Evolutionary conservation across 208 protist species (phyloP), one percentile per base, ranked within the genome.

Genomic region (Naegleria lovaniensis): DNA sequence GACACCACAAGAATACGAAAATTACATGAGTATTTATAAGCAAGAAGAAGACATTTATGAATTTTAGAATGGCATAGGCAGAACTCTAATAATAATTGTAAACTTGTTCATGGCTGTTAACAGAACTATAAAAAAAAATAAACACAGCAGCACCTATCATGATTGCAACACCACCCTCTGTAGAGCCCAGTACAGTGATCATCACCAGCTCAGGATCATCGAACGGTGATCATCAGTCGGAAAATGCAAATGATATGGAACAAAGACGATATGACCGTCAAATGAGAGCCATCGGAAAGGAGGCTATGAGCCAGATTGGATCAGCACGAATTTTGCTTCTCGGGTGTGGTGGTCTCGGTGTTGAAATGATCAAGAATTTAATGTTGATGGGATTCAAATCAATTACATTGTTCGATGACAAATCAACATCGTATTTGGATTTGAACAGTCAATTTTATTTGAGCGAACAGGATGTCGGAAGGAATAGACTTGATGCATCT

Each of bases 281-380:
- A 90, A 41, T 33, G 25, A 86, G 89, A 90, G 38, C 36, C 22
- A 87, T 98, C 5, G 97, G 97, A 22, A 89, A 94, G 58, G 96
- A 97, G 38, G 96, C 97, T 29, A 96, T 97, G 96, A 93, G 95
- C 90, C 90, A 93, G 52, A 95, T 98, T 92, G 41, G n/a, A 33
- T 39, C 38, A 9, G 91, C 94, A 7, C 92, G 94, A 59, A 93
- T 97, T n/a, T 91, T 97, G 33, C 89, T 97, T 43, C 85, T 92
- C n/a, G 96, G 96, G 40, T 52, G 97, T 11, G 90, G 86, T 38
- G 97, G 97, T 84, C 90, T 98, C 16, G 97, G 96, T 83, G 92
- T 97, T 67, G 97, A 98, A 93, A 97, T 98, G 87, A 93, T 96
- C 55, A 98, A 98, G 94, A 98, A 98, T 92, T 90, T 98, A 40